phyloP scores from a whole-genome alignment of 2,329 filamentous ascomycete species.

The Chaetothyriales sp. region DNA sequence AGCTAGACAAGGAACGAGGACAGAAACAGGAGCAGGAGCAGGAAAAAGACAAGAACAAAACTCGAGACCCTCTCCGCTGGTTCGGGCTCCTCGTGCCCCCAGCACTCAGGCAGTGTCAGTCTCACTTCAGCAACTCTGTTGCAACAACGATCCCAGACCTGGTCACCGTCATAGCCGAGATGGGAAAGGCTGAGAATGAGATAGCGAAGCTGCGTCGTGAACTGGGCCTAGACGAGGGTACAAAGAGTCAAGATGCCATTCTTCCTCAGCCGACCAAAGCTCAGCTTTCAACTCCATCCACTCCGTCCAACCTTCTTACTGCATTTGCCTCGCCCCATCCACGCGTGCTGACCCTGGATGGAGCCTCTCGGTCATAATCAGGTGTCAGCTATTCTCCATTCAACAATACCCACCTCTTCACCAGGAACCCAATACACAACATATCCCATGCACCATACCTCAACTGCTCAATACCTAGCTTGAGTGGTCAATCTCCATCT shows the following conservation, averaged over 20 bases:
- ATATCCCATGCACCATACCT: neutral
- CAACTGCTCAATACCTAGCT: neutral
- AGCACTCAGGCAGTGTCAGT: constrained; percentile 30
- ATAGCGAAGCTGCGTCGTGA: constrained; percentile 17
- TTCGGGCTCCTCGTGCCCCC: constrained; percentile 34
- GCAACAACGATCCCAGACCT: constrained; percentile 24
- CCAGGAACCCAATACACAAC: neutral
- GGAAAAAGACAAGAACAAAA: neutral
- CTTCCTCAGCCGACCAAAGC: neutral
- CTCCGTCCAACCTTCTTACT: neutral
- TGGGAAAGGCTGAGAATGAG: constrained; percentile 27
- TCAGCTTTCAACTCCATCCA: neutral
- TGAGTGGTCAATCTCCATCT: neutral
- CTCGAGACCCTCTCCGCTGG: constrained; percentile 31
- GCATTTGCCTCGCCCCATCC: constrained; percentile 1
- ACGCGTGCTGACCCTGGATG: constrained; percentile 6
- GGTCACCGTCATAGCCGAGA: constrained; percentile 24
- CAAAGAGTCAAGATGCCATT: neutral
- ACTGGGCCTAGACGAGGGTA: constrained; percentile 3
- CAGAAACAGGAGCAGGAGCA: neutral
- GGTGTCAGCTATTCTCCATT: neutral
- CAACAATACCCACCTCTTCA: neutral
- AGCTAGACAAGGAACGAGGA: neutral
- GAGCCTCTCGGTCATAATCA: neutral
- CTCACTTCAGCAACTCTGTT: constrained; percentile 28